Conservation (phyloP, 140 eudicot genomes). For the Flaveria floridana region DNA sequence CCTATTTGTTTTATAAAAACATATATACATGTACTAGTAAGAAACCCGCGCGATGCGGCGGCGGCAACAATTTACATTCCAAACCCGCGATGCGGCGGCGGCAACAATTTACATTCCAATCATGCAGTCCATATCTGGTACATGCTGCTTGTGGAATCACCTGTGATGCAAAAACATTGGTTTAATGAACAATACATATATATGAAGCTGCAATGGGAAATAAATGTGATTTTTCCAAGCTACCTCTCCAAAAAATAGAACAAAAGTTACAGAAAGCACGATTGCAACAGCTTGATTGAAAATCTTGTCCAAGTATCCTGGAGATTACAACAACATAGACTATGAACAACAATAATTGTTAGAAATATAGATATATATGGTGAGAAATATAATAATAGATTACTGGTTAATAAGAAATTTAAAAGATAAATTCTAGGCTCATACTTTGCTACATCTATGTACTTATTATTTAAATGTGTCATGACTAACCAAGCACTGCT, state of each 20-base stretch:
- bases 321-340: constrained; percentile 31
- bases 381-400: neutral
- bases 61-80: too few species aligned
- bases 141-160: constrained; percentile 98
- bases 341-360: constrained; percentile 2
- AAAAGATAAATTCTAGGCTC: neutral
- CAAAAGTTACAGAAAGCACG: constrained; percentile 90
- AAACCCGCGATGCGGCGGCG: too few species aligned
- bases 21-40: too few species aligned
- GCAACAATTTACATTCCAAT: too few species aligned
- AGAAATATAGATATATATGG: neutral
- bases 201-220: neutral
- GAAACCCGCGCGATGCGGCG: too few species aligned
- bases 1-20: too few species aligned
- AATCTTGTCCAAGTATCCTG: constrained; percentile 94
- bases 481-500: constrained; percentile 18
- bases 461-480: neutral
- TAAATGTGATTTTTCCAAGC: neutral
- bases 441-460: constrained; percentile 6
- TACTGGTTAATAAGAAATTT: neutral
- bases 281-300: constrained; percentile 88
- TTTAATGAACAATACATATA: constrained; percentile 15
- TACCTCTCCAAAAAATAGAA: constrained; percentile 93
- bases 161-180: constrained; percentile 38
- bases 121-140: constrained; percentile 98